Conservation (phyloP, 805 yeast genomes). For the Pichia pseudocactophila region DNA sequence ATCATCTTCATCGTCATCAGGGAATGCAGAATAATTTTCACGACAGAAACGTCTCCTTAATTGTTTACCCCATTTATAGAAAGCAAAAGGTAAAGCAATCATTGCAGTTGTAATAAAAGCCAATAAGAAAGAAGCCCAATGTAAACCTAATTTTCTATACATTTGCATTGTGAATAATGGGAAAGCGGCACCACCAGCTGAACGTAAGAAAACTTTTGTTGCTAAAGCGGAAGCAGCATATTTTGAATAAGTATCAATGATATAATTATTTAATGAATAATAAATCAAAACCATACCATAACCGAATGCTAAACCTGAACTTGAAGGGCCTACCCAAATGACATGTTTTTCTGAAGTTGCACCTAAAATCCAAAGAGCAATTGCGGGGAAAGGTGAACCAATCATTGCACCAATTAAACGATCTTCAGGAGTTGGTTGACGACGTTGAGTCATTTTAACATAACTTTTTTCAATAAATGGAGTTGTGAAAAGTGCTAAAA, state of each 20-base stretch:
- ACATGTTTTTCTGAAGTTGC: conserved; percentile 65
- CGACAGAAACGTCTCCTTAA: conserved; percentile 60
- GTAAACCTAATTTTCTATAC: conserved; percentile 64
- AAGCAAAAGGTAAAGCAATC: conserved; percentile 64
- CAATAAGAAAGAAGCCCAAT: conserved; percentile 75
- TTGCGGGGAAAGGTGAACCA: conserved; percentile 76
- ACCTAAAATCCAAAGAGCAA: conserved; percentile 71
- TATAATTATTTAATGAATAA: conserved; percentile 63
- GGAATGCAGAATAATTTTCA: conserved; percentile 44
- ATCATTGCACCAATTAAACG: conserved; percentile 73
- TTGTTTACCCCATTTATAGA: conserved; percentile 55
- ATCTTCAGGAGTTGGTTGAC: conserved; percentile 72
- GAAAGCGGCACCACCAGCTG: conserved; percentile 83
- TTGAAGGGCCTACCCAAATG: conserved; percentile 58
- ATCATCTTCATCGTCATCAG: conserved; percentile 14
- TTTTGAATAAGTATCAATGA: conserved; percentile 81
- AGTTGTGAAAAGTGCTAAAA: conserved; percentile 63
- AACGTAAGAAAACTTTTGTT: conserved; percentile 70
- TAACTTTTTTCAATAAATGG: conserved; percentile 63
- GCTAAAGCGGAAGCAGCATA: conserved; percentile 77
- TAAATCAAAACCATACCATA: conserved; percentile 54
- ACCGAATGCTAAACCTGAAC: conserved; percentile 51
- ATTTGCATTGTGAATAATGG: conserved; percentile 75
- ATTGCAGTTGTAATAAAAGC: conserved; percentile 72
- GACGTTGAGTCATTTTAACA: conserved; percentile 37